A percentile compares a stretch with the other conserved stretches of the same genome.
phyloP scores from a whole-genome alignment of 78 protist species.

The Polysphondylium violaceum region DNA sequence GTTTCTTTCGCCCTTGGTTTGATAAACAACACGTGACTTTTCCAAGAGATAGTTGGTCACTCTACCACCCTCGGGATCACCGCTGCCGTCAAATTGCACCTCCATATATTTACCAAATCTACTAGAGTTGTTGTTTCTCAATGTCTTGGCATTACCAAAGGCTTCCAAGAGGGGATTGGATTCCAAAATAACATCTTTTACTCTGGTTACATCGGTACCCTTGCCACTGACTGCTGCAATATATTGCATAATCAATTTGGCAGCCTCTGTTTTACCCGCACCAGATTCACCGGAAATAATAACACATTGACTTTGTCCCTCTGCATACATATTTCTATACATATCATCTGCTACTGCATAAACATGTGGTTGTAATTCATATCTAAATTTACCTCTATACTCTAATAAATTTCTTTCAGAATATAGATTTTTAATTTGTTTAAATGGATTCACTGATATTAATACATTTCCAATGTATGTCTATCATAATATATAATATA shows the following conservation, averaged over 20 bases:
- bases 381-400: conserved; percentile 73
- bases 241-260: conserved; percentile 88
- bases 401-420: conserved; percentile 69
- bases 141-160: conserved; percentile 94
- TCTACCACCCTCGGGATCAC: conserved; percentile 87
- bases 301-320: conserved; percentile 92
- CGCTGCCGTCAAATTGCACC: conserved; percentile 87
- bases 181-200: conserved; percentile 88
- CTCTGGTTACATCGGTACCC: conserved; percentile 74
- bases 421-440: conserved; percentile 75
- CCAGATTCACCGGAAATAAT: conserved; percentile 92
- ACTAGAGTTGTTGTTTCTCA: conserved; percentile 89
- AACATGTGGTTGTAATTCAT: conserved; percentile 87
- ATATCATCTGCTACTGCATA: conserved; percentile 92
- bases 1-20: conserved; percentile 70
- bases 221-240: conserved; percentile 85
- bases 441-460: conserved; percentile 94
- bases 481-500: conserved; percentile 25
- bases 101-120: conserved; percentile 90
- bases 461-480: conserved; percentile 95
- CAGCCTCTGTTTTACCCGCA: conserved; percentile 89
- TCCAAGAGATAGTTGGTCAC: conserved; percentile 83
- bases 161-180: conserved; percentile 92
- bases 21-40: conserved; percentile 79
- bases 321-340: conserved; percentile 84